Evolutionary conservation across 768 basidiomycete species (phyloP).

Genomic region (Botryobasidium botryosum): DNA sequence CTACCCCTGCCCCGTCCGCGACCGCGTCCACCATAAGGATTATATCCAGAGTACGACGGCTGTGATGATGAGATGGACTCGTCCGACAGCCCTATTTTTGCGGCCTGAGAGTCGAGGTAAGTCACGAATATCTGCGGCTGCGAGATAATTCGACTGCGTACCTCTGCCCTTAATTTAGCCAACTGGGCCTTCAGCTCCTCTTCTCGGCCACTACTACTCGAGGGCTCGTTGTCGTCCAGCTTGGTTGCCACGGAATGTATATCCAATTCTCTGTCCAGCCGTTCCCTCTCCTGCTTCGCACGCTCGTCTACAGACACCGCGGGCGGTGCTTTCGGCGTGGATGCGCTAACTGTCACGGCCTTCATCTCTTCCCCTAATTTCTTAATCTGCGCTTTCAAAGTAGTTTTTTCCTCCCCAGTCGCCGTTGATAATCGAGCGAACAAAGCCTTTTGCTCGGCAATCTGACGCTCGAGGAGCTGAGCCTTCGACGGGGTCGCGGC

Average conservation of each 20-base stretch:
- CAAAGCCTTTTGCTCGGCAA: conserved; percentile 75
- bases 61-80: conserved; percentile 21
- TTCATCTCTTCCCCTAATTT: conserved; percentile 72
- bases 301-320: conserved; percentile 26
- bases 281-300: conserved; percentile 42
- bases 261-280: conserved; percentile 74
- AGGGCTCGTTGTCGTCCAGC: conserved; percentile 21
- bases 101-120: conserved; percentile 15
- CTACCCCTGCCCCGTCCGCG: conserved; percentile 22
- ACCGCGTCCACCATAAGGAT: conserved; percentile 39
- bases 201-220: neutral
- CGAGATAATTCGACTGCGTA: conserved; percentile 19
- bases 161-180: conserved; percentile 66
- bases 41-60: conserved; percentile 39
- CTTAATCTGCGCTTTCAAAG: conserved; percentile 56
- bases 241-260: conserved; percentile 30
- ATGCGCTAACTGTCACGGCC: conserved; percentile 20
- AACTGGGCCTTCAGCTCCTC: conserved; percentile 61
- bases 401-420: conserved; percentile 55
- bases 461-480: conserved; percentile 60
- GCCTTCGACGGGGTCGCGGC: conserved; percentile 34
- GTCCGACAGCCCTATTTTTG: conserved; percentile 22
- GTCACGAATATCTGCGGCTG: neutral
- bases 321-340: conserved; percentile 16
- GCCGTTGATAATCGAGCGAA: conserved; percentile 53